These are phyloP conservation scores for Apophysomyces trapeziformis DNA, from an alignment of 371 early-diverging fungal species.

Conservation along the genomic window DNA sequence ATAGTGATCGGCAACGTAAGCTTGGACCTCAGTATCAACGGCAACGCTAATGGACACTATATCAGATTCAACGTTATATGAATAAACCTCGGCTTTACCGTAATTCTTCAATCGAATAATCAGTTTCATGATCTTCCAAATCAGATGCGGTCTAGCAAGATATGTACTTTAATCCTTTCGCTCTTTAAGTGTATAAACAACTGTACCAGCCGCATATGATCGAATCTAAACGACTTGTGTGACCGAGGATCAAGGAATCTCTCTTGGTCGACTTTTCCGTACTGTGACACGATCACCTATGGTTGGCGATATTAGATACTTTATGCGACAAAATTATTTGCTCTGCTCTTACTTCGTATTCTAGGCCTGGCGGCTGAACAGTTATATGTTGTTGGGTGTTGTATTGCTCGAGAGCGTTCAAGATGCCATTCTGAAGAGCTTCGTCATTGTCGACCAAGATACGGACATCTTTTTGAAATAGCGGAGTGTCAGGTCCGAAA, in stretches of 20 bases:
- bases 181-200: not conserved
- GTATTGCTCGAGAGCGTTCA: slow-evolving; percentile 78
- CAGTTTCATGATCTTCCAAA: slow-evolving; percentile 56
- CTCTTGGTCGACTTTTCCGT: slow-evolving; percentile 65
- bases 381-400: slow-evolving; percentile 84
- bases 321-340: not conserved
- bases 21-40: slow-evolving; percentile 63
- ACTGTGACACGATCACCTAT: slow-evolving; percentile 77
- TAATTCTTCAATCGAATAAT: slow-evolving; percentile 54
- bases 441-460: slow-evolving; percentile 84
- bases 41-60: slow-evolving; percentile 42
- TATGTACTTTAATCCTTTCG: not conserved
- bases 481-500: slow-evolving; percentile 7
- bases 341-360: slow-evolving; percentile 57
- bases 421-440: slow-evolving; percentile 72
- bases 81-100: slow-evolving; percentile 28
- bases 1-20: slow-evolving; percentile 80
- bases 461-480: slow-evolving; percentile 75
- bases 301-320: not conserved
- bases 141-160: slow-evolving; percentile 56
- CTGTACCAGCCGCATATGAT: slow-evolving; percentile 74
- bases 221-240: slow-evolving; percentile 69
- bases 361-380: slow-evolving; percentile 65
- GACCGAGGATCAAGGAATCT: slow-evolving; percentile 79
- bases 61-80: not conserved